A percentile compares a stretch with the other conserved stretches of the same genome.
Conservation (phyloP, 192 early-diverging fungal genomes). For the Podila verticillata region DNA sequence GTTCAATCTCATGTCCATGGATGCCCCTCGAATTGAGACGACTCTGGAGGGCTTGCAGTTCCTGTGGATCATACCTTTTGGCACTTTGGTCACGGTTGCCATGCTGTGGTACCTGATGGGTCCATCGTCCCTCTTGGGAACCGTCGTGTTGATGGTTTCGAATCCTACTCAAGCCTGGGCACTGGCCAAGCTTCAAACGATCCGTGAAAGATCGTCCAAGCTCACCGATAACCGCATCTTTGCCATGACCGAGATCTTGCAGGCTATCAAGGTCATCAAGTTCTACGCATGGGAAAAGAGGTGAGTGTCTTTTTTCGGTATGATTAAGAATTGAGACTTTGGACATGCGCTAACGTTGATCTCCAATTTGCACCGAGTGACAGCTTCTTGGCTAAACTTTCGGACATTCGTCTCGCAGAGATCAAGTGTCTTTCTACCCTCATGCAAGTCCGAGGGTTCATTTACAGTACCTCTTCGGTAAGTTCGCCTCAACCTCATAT, state of each 20-base stretch:
- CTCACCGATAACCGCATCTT: slow-evolving; percentile 62
- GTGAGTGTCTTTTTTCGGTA: too few species aligned
- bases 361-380: neutral
- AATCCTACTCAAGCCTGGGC: slow-evolving; percentile 58
- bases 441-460: slow-evolving; percentile 77
- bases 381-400: slow-evolving; percentile 34
- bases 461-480: slow-evolving; percentile 58
- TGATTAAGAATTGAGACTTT: too few species aligned
- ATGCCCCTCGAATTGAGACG: slow-evolving; percentile 19
- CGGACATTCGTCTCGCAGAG: slow-evolving; percentile 60
- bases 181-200: slow-evolving; percentile 76
- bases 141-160: slow-evolving; percentile 68
- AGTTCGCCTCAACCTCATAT: neutral
- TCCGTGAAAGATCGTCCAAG: slow-evolving; percentile 64
- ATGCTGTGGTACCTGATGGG: slow-evolving; percentile 83
- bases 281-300: slow-evolving; percentile 65
- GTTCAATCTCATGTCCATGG: slow-evolving; percentile 60
- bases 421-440: slow-evolving; percentile 82
- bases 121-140: slow-evolving; percentile 77
- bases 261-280: slow-evolving; percentile 70
- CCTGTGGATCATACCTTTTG: slow-evolving; percentile 67
- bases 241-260: slow-evolving; percentile 64
- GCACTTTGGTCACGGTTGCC: slow-evolving; percentile 68
- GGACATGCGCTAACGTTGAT: too few species aligned
- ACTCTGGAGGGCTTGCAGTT: slow-evolving; percentile 20